Evolutionary conservation across 2,329 filamentous ascomycete genomes (phyloP).

Genomic region (Arthrinium puccinioides): DNA sequence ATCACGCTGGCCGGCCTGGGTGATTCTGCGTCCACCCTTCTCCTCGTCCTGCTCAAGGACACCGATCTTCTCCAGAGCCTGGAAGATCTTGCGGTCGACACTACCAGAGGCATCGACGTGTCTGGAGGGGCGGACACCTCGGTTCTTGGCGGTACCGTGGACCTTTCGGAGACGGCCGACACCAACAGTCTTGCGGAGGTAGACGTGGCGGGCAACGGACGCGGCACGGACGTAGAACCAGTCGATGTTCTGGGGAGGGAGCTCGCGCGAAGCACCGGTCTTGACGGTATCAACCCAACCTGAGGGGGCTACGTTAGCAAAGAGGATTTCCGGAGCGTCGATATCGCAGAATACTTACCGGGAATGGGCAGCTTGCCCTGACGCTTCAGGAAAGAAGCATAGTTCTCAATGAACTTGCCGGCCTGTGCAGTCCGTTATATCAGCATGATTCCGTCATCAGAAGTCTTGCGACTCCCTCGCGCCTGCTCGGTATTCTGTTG

Average conservation of each 20-base stretch:
- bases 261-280: slow-evolving; percentile 93
- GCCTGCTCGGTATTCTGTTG: slow-evolving; percentile 48
- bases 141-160: slow-evolving; percentile 96
- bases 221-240: slow-evolving; percentile 93
- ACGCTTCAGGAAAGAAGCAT: slow-evolving; percentile 85
- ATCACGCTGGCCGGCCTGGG: slow-evolving; percentile 96
- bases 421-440: slow-evolving; percentile 55
- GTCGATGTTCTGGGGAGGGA: slow-evolving; percentile 96
- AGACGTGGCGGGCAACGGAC: slow-evolving; percentile 94
- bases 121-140: slow-evolving; percentile 81
- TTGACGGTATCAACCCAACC: slow-evolving; percentile 99
- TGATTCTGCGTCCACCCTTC: slow-evolving; percentile 97
- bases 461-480: slow-evolving; percentile 68
- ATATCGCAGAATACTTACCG: slow-evolving; percentile 49
- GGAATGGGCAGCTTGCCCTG: slow-evolving; percentile 89
- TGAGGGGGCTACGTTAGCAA: slow-evolving; percentile 25
- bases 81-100: slow-evolving; percentile 96
- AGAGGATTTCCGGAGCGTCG: not conserved
- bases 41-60: slow-evolving; percentile 97
- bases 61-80: slow-evolving; percentile 98
- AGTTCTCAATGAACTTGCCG: slow-evolving; percentile 83
- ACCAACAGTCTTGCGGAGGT: slow-evolving; percentile 98
- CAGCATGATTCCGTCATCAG: slow-evolving; percentile 69
- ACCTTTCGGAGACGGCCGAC: slow-evolving; percentile 95
- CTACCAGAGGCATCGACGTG: slow-evolving; percentile 93